Evolutionary conservation across 768 basidiomycete genomes (phyloP).

Genomic region (Pulveroboletus sp.): DNA sequence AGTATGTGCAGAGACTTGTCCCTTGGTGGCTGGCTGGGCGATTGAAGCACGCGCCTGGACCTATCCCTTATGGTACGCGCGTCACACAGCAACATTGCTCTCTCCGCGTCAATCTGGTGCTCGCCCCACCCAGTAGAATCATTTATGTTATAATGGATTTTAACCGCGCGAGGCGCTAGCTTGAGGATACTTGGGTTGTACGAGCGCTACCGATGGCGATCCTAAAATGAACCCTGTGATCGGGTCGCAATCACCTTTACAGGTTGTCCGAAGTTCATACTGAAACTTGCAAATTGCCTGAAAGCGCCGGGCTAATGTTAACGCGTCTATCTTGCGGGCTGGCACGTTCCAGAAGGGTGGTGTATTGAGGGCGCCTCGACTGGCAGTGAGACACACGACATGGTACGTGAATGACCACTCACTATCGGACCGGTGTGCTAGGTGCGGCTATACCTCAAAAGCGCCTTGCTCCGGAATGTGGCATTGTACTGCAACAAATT

Average conservation of each 20-base stretch:
- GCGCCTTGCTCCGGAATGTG: slow-evolving; percentile 87
- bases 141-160: neutral
- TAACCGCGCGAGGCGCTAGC: neutral
- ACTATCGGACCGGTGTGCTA: slow-evolving; percentile 13
- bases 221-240: slow-evolving; percentile 1
- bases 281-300: neutral
- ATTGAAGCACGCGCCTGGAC: neutral
- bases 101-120: neutral
- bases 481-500: slow-evolving; percentile 93
- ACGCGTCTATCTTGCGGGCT: slow-evolving; percentile 5
- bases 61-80: no score
- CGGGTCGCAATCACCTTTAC: neutral
- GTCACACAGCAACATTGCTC: neutral
- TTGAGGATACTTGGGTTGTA: neutral
- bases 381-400: neutral
- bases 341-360: neutral
- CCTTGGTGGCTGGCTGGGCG: no score
- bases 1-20: no score
- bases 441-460: slow-evolving; percentile 64
- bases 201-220: slow-evolving; percentile 3
- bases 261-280: neutral
- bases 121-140: neutral
- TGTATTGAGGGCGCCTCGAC: neutral
- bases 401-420: slow-evolving; percentile 1
- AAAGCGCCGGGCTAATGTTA: neutral